Conservation (phyloP, 1,139 yeast genomes). For the Petasospora rhodanensis region DNA sequence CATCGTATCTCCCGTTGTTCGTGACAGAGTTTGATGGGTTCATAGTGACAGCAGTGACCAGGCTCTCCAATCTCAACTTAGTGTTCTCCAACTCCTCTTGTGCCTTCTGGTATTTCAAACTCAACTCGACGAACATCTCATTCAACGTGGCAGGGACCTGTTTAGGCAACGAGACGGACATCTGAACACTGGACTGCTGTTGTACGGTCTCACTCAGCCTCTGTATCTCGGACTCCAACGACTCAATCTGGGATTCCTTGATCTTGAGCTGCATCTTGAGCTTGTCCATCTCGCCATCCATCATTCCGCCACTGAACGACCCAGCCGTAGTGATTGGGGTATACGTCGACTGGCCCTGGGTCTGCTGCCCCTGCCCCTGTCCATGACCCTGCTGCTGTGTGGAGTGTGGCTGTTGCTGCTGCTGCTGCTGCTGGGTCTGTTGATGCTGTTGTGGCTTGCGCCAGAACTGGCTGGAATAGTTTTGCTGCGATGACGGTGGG, state of each 20-base stretch:
- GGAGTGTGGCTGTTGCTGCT: too few species aligned
- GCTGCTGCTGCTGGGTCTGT: too few species aligned
- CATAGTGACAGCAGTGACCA: constrained; percentile 50
- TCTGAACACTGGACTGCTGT: not conserved
- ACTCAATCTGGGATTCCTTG: constrained; percentile 36
- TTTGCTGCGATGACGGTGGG: constrained; percentile 2
- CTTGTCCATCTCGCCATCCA: constrained; percentile 16
- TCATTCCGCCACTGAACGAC: not conserved
- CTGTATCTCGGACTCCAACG: constrained; percentile 33
- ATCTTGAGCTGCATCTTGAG: constrained; percentile 29
- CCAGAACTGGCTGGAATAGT: constrained; percentile 9
- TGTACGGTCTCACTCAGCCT: constrained; percentile 24
- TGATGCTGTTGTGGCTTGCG: constrained; percentile 9
- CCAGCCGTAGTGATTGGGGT: constrained; percentile 8
- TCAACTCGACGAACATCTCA: constrained; percentile 20
- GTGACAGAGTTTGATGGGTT: constrained; percentile 41
- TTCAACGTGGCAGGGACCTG: constrained; percentile 18
- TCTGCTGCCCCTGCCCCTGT: too few species aligned
- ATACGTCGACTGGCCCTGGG: not conserved
- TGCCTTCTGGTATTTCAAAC: constrained; percentile 15
- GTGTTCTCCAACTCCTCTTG: constrained; percentile 56
- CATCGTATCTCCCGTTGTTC: constrained; percentile 57
- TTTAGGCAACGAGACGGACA: constrained; percentile 1
- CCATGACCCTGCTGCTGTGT: too few species aligned
- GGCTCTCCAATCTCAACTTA: constrained; percentile 56